These are phyloP conservation scores for Thalassiosira mediterranea DNA, from an alignment of 352 stramenopile species.

Conservation along the genomic window DNA sequence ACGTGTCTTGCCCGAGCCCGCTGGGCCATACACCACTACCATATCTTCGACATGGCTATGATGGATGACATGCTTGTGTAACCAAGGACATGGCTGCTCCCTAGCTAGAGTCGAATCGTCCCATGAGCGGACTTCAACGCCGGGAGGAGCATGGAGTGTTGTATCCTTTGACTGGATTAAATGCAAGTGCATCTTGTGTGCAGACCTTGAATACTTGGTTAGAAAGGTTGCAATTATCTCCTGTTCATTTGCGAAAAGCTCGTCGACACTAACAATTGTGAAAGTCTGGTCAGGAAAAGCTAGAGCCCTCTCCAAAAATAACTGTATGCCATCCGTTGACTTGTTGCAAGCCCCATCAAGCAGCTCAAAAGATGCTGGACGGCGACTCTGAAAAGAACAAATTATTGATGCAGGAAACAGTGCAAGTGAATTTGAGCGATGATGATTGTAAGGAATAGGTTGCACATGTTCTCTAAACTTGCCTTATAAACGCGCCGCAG, in stretches of 20 bases:
- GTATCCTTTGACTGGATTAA: constrained; percentile 44
- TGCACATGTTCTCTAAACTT: constrained; percentile 8
- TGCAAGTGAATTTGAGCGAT: background rate
- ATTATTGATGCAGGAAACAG: too few relatives aligned
- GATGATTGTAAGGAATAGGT: constrained; percentile 5
- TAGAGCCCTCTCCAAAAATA: constrained; percentile 48
- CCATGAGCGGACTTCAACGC: constrained; percentile 36
- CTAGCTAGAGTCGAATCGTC: constrained; percentile 28
- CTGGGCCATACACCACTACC: constrained; percentile 24
- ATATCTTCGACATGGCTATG: constrained; percentile 26
- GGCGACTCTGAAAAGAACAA: constrained; percentile 17
- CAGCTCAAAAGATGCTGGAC: constrained; percentile 45
- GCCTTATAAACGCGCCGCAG: constrained; percentile 52
- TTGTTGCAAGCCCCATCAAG: constrained; percentile 34
- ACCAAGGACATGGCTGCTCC: background rate
- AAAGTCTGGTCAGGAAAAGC: constrained; percentile 48
- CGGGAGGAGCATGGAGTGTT: constrained; percentile 39
- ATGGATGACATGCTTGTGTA: constrained; percentile 14
- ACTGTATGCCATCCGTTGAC: constrained; percentile 22
- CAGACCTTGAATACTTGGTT: constrained; percentile 22
- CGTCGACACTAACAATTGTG: constrained; percentile 29
- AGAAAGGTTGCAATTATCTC: constrained; percentile 51
- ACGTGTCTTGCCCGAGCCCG: constrained; percentile 44
- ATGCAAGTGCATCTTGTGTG: constrained; percentile 42
- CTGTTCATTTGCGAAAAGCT: constrained; percentile 30